Evolutionary conservation across 768 basidiomycete species (phyloP).

Genomic region (Tylopilus sp.): DNA sequence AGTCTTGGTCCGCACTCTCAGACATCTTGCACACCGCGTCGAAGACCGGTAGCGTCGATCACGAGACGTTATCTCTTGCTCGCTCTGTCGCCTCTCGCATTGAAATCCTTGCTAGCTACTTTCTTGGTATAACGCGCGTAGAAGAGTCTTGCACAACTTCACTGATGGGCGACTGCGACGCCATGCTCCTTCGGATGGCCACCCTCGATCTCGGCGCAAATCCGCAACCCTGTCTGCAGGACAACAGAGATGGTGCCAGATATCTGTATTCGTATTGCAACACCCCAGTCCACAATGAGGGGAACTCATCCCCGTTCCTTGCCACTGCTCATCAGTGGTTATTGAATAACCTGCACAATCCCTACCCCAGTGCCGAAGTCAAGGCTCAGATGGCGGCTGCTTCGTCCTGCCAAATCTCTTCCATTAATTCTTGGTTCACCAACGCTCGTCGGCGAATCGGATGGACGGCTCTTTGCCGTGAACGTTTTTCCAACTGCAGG

Average conservation of each 20-base stretch:
- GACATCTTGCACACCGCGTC: neutral
- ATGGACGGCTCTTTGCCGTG: slow-evolving; percentile 43
- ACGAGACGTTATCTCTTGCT: neutral
- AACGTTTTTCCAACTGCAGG: slow-evolving; percentile 23
- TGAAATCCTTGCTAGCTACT: slow-evolving; percentile 1
- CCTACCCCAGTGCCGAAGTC: slow-evolving; percentile 41
- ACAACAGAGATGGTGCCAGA: too few species aligned
- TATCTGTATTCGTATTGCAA: neutral
- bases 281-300: neutral
- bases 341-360: slow-evolving; percentile 44
- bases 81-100: slow-evolving; percentile 4
- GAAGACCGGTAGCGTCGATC: neutral
- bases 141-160: neutral
- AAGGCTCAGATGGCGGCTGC: slow-evolving; percentile 23
- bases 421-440: slow-evolving; percentile 47
- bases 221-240: neutral
- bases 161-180: slow-evolving; percentile 3
- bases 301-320: neutral
- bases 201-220: neutral
- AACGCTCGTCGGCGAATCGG: slow-evolving; percentile 49
- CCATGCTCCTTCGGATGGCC: slow-evolving; percentile 3
- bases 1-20: neutral
- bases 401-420: slow-evolving; percentile 19
- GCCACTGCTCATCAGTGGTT: slow-evolving; percentile 40
- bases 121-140: neutral